Evolutionary conservation across 768 basidiomycete genomes (phyloP).

Genomic region (Rhodotorula taiwanensis): DNA sequence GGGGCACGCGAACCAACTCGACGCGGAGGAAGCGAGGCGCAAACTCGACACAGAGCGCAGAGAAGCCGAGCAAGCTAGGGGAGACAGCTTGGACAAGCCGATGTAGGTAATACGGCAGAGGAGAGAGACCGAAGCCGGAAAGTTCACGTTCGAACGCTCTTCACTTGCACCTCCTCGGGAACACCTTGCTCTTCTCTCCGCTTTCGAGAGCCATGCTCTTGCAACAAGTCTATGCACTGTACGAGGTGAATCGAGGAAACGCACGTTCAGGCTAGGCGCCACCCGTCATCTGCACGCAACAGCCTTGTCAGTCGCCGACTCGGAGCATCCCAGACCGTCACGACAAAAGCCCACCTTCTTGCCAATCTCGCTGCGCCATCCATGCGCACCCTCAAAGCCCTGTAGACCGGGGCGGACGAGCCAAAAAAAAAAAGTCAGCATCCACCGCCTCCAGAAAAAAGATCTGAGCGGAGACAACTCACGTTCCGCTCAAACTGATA

Average conservation of each 20-base stretch:
- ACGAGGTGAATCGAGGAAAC: neutral
- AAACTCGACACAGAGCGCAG: neutral
- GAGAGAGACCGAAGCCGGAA: too few relatives aligned
- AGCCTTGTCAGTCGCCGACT: too few relatives aligned
- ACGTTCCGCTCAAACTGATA: slow-evolving; percentile 48
- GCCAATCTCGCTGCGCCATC: slow-evolving; percentile 64
- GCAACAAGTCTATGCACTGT: too few relatives aligned
- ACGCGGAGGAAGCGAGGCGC: too few relatives aligned
- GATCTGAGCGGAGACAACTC: neutral
- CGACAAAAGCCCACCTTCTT: slow-evolving; percentile 12
- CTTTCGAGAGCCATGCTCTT: too few relatives aligned
- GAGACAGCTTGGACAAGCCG: neutral
- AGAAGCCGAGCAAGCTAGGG: neutral
- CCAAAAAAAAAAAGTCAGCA: slow-evolving; percentile 9
- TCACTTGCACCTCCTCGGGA: too few relatives aligned
- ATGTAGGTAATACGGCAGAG: neutral
- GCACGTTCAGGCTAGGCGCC: too few relatives aligned
- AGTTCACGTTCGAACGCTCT: too few relatives aligned
- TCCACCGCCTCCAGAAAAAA: slow-evolving; percentile 36
- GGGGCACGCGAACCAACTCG: too few relatives aligned
- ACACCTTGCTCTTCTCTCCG: too few relatives aligned
- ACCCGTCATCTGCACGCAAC: too few relatives aligned
- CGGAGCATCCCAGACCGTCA: too few relatives aligned
- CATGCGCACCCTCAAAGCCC: slow-evolving; percentile 78
- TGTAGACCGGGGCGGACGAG: neutral